Evolutionary conservation across 768 basidiomycete genomes (phyloP).

Genomic region (Boletus reticulatus): DNA sequence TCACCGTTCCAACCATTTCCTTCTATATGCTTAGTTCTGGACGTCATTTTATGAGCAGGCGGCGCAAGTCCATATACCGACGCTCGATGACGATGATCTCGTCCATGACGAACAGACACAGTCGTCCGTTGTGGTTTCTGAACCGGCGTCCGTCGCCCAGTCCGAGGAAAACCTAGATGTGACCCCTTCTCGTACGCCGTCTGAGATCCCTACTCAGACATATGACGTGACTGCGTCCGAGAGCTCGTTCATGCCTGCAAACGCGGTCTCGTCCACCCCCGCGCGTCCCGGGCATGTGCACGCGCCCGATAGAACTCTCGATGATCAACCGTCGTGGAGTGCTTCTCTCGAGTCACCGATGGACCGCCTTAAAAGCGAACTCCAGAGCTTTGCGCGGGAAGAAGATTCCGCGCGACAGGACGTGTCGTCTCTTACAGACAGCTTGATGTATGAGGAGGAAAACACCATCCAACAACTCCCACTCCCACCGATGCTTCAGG

Average conservation of each 20-base stretch:
- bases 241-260: slow-evolving; percentile 71
- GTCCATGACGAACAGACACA: slow-evolving; percentile 50
- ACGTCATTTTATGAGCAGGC: slow-evolving; percentile 94
- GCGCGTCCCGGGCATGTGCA: slow-evolving; percentile 35
- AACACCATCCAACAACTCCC: slow-evolving; percentile 25
- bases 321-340: slow-evolving; percentile 66
- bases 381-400: slow-evolving; percentile 48
- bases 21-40: slow-evolving; percentile 70
- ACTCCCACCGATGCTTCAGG: slow-evolving; percentile 33
- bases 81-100: slow-evolving; percentile 65
- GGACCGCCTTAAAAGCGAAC: slow-evolving; percentile 59
- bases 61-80: slow-evolving; percentile 81
- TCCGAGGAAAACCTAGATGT: slow-evolving; percentile 6
- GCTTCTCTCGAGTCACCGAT: slow-evolving; percentile 73
- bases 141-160: slow-evolving; percentile 11
- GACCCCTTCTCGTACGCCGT: slow-evolving; percentile 10
- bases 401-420: slow-evolving; percentile 30
- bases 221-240: slow-evolving; percentile 54
- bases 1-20: background rate
- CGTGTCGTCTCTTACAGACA: slow-evolving; percentile 19
- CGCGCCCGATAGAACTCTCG: slow-evolving; percentile 37
- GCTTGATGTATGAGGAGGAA: slow-evolving; percentile 32
- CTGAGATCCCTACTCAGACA: background rate
- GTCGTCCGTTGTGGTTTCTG: slow-evolving; percentile 17
- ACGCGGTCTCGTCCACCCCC: slow-evolving; percentile 78